Evolutionary conservation across 108 stramenopile species (phyloP), one percentile per base, ranked within the genome.

Genomic region (Cyclostephanos tholiformis): DNA sequence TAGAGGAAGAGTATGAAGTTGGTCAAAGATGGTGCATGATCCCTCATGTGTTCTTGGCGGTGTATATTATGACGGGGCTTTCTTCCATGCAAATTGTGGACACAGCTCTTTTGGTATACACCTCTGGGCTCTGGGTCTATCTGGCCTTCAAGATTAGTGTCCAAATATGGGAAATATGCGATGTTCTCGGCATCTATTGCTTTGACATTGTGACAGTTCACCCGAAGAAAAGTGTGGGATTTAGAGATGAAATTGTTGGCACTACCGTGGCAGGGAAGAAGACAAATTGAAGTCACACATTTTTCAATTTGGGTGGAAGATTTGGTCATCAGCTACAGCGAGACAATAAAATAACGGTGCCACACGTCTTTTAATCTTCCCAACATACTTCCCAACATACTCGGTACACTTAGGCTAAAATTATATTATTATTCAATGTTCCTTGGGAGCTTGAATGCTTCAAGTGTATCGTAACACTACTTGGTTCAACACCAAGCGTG

Each of bases 401-500:
- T 36, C 4, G 36, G 6, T 36, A 36, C n/a, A n/a, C n/a, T n/a
- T n/a, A n/a, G n/a, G n/a, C n/a, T n/a, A n/a, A n/a, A n/a, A n/a
- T n/a, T n/a, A n/a, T n/a, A n/a, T n/a, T n/a, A n/a, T n/a, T n/a
- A n/a, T n/a, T n/a, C n/a, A n/a, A n/a, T n/a, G n/a, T n/a, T n/a
- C n/a, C n/a, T n/a, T 32, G 32, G 32, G 32, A 4, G 32, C 3
- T 32, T 32, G 3, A 32, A 32, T 32, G 4, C 3, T 4, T 32
- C 32, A 53, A 25, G 52, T 53, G 8, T 53, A 25, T 41, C 60
- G 88, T 6, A 93, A 94, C 63, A 95, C 94, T 3, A 95, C 94
- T 3, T 96, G 94, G 94, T 87, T 73, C 75, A 93, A 95, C 78
- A 83, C 88, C 14, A 96, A 96, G 76, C 70, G 86, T 51, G 93